These are phyloP conservation scores for Tephrocybe sp. DNA, from an alignment of 768 basidiomycete genomes.

Conservation along the genomic window DNA sequence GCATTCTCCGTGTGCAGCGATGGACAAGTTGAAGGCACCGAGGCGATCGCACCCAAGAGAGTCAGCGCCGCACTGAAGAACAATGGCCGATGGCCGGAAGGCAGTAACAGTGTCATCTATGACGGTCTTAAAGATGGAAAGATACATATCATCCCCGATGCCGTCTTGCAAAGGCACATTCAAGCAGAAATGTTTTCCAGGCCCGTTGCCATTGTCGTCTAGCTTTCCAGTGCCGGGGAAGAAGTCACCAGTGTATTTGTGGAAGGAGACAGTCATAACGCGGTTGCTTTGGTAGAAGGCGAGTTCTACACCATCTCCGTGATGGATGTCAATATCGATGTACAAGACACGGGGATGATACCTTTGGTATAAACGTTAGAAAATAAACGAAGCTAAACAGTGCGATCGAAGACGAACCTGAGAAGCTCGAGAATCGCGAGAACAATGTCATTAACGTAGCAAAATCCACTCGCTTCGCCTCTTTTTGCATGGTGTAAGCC, in stretches of 20 bases:
- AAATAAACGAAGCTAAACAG: slow-evolving; percentile 13
- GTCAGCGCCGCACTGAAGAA: slow-evolving; percentile 96
- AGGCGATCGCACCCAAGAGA: slow-evolving; percentile 93
- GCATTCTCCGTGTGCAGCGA: slow-evolving; percentile 97
- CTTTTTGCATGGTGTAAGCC: slow-evolving; percentile 98
- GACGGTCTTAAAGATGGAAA: slow-evolving; percentile 93
- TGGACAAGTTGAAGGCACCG: slow-evolving; percentile 96
- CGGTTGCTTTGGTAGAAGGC: slow-evolving; percentile 97
- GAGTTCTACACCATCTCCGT: slow-evolving; percentile 97
- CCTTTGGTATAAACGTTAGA: slow-evolving; percentile 41
- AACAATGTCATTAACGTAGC: slow-evolving; percentile 97
- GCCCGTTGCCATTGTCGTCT: slow-evolving; percentile 85
- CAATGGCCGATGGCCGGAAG: slow-evolving; percentile 88
- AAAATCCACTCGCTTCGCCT: slow-evolving; percentile 97
- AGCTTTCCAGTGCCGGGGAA: slow-evolving; percentile 97
- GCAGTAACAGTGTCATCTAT: slow-evolving; percentile 91
- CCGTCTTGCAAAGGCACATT: slow-evolving; percentile 96
- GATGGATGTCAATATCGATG: slow-evolving; percentile 99
- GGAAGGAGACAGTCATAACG: slow-evolving; percentile 99
- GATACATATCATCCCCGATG: slow-evolving; percentile 96
- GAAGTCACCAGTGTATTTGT: slow-evolving; percentile 98
- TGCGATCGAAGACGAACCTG: slow-evolving; percentile 42
- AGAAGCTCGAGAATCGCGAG: slow-evolving; percentile 91
- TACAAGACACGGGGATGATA: slow-evolving; percentile 94
- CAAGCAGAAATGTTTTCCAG: slow-evolving; percentile 92